Percentiles rank a stretch among this genome's conserved stretches.
Conservation (phyloP, 148 eudicot species). For the Rhododendron molle region DNA sequence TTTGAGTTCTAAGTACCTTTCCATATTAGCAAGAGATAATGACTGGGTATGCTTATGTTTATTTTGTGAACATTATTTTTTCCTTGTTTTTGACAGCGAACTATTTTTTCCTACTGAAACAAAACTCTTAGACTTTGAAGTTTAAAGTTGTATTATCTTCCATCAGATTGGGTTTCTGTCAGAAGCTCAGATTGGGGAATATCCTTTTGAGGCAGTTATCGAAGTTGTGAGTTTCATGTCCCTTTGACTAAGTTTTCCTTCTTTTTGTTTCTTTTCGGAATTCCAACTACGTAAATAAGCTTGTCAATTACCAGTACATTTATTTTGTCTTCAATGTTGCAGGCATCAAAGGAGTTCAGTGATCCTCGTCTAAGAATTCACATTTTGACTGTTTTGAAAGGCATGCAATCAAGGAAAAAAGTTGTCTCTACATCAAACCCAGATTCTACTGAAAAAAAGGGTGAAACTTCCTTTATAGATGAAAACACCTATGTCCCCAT, state of each 20-base stretch:
- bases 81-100: neutral
- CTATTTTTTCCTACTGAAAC: neutral
- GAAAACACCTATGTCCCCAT: conserved; percentile 44
- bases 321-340: conserved; percentile 14
- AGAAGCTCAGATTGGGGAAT: conserved; percentile 90
- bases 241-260: conserved; percentile 9
- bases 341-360: conserved; percentile 86
- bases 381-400: conserved; percentile 73
- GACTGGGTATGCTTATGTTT: conserved; percentile 70
- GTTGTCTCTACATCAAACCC: conserved; percentile 33
- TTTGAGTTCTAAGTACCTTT: conserved; percentile 74
- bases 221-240: conserved; percentile 56
- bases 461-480: conserved; percentile 29
- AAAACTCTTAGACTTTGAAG: neutral
- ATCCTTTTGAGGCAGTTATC: conserved; percentile 64
- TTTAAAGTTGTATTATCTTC: conserved; percentile 6
- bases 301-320: neutral
- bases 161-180: conserved; percentile 82
- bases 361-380: conserved; percentile 78
- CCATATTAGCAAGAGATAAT: conserved; percentile 78
- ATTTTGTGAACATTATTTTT: neutral
- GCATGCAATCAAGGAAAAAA: conserved; percentile 69
- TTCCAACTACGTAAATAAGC: neutral
- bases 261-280: neutral
- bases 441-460: conserved; percentile 35